These are phyloP conservation scores for Trametes gibbosa DNA, from an alignment of 768 basidiomycete species.

Conservation along the genomic window DNA sequence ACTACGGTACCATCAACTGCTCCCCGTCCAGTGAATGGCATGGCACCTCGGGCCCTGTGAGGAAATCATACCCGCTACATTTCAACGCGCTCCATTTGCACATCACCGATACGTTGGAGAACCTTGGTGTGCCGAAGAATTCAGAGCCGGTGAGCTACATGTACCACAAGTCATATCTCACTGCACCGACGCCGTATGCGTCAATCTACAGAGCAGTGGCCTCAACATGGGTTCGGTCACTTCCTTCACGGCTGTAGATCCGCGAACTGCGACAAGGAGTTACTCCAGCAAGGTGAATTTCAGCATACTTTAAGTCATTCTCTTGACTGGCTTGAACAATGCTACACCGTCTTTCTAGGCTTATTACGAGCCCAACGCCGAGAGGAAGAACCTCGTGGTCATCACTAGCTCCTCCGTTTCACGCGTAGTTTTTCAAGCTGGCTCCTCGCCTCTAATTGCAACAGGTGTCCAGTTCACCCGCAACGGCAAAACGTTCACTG, in stretches of 20 bases:
- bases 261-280: background rate
- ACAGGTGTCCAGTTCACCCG: conserved; percentile 5
- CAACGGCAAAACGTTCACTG: background rate
- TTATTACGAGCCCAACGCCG: conserved; percentile 7
- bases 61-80: conserved; percentile 13
- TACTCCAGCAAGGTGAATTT: background rate
- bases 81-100: conserved; percentile 13
- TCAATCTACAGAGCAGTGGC: background rate
- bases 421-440: background rate
- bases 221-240: background rate
- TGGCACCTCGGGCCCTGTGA: conserved; percentile 20
- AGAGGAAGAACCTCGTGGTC: conserved; percentile 5
- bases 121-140: conserved; percentile 18
- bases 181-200: background rate
- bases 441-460: background rate
- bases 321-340: background rate
- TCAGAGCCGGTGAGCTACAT: conserved; percentile 8
- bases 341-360: background rate
- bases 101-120: conserved; percentile 8
- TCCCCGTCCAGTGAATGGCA: conserved; percentile 4
- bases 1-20: background rate
- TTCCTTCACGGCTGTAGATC: background rate
- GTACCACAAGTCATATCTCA: background rate
- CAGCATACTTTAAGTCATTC: too few relatives aligned
- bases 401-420: background rate